Base-by-base conservation (phyloP, 106 monocot species). In the Allium fistulosum region DNA sequence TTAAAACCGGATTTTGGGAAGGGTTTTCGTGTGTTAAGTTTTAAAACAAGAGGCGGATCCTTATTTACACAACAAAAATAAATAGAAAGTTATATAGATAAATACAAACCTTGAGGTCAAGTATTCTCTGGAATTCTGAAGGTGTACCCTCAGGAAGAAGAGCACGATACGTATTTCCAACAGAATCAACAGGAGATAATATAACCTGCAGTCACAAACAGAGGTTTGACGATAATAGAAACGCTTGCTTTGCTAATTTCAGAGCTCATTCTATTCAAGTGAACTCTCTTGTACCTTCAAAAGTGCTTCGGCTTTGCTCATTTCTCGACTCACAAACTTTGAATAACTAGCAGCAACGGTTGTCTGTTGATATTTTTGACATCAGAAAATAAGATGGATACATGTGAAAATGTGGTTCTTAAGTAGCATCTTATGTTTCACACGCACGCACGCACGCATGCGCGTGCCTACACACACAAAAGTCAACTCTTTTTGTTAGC, bases 221-320 rank as follows among this genome's bases (percentile, higher is more conserved):
- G 22, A 7, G 14, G 51, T 51, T 11, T 12, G 26, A 17, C 46
- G 27, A 66, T 53, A 7, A 49, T 72, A 4, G 62, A 64, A 2
- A 6, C 26, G 18, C 14, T 57, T 8, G 8, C 52, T 7, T 10
- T 17, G 17, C 17, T 48, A 5, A 66, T 50, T 10, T 3, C 51
- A 26, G 50, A 6, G 9, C 46, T 26, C 12, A 49, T 26, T 10
- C 66, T 52, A 26, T 26, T 48, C 37, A 58, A 27, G 53, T 53
- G 10, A 66, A 15, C 37, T 15, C 52, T 57, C 65, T 65, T 8
- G n/a, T 69, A 96, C 96, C 97, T 97, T 97, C 59, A 97, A 67
- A 46, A 99, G 87, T 46, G 97, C 92, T 80, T 99, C 97, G 46
- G 97, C 97, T 87, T 99, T 99, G 66, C 97, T 93, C 97, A 99